Conservation (phyloP, 2,329 filamentous ascomycete genomes). For the Penicillium aurantiogriseum region DNA sequence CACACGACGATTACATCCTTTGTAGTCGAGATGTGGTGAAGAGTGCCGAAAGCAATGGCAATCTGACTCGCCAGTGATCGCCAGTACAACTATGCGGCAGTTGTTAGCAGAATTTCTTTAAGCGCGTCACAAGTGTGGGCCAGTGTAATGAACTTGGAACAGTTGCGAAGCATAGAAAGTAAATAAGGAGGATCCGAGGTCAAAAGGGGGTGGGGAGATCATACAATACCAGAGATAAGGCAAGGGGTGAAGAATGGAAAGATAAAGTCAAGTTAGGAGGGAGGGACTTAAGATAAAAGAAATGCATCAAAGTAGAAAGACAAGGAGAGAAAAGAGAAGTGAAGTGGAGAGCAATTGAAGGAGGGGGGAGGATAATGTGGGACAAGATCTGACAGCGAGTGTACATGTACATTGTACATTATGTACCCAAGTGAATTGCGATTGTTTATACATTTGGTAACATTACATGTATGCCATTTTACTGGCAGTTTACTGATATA, state of each 20-base stretch:
- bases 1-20: conserved; percentile 23
- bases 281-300: not conserved
- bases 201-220: conserved; percentile 1
- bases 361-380: conserved; percentile 11
- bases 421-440: conserved; percentile 1
- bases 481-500: not conserved
- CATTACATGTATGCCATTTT: not conserved
- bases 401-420: not conserved
- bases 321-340: conserved; percentile 3
- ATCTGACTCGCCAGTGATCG: not conserved
- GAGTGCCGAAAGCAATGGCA: not conserved
- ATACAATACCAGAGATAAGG: conserved; percentile 16
- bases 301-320: conserved; percentile 1
- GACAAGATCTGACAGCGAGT: conserved; percentile 8
- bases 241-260: conserved; percentile 16
- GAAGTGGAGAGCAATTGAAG: conserved; percentile 5
- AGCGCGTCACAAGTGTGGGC: not conserved
- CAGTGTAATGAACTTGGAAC: not conserved
- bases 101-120: not conserved
- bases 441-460: not conserved
- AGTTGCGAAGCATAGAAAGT: not conserved
- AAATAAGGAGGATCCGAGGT: conserved; percentile 4
- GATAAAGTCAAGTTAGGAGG: not conserved
- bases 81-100: not conserved
- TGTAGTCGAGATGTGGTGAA: not conserved